phyloP scores from a whole-genome alignment of 2,329 filamentous ascomycete species.

The Xenoacremonium recifei region DNA sequence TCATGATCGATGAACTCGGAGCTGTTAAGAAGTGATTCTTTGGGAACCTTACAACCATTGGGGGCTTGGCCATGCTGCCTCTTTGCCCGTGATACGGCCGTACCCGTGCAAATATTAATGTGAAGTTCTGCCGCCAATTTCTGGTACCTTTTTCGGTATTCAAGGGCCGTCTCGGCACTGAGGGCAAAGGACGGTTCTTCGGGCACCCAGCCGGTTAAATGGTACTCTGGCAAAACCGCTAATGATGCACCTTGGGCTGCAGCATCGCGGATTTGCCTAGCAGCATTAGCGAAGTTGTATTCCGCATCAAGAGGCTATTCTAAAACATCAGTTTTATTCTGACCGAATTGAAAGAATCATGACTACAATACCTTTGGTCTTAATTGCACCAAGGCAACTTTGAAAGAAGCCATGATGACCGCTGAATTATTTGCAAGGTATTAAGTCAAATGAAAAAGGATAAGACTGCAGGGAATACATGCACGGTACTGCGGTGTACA shows the following conservation, averaged over 20 bases:
- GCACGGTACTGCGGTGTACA: too few relatives aligned
- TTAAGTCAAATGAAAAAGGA: too few relatives aligned
- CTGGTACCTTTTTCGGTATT: constrained; percentile 61
- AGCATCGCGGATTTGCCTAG: constrained; percentile 38
- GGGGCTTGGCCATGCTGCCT: too few relatives aligned
- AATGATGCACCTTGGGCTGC: constrained; percentile 45
- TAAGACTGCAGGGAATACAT: too few relatives aligned
- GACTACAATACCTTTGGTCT: too few relatives aligned
- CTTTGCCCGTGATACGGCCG: constrained; percentile 70
- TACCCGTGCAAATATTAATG: constrained; percentile 73
- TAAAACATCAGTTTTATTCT: too few relatives aligned
- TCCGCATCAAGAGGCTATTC: too few relatives aligned
- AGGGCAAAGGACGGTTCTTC: constrained; percentile 57
- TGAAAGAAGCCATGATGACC: too few relatives aligned
- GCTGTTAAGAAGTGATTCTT: constrained; percentile 61
- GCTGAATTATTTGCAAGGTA: too few relatives aligned
- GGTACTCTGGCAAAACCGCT: constrained; percentile 69
- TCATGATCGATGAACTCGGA: constrained; percentile 69
- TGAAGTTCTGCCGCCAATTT: constrained; percentile 62
- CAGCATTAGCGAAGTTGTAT: constrained; percentile 43
- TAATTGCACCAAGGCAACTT: too few relatives aligned
- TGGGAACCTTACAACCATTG: constrained; percentile 55
- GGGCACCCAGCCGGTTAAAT: constrained; percentile 72
- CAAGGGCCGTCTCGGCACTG: constrained; percentile 48
- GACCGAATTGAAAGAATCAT: too few relatives aligned